phyloP scores from a whole-genome alignment of 331 rosid genomes.

The Rhamnella rubrinervis region DNA sequence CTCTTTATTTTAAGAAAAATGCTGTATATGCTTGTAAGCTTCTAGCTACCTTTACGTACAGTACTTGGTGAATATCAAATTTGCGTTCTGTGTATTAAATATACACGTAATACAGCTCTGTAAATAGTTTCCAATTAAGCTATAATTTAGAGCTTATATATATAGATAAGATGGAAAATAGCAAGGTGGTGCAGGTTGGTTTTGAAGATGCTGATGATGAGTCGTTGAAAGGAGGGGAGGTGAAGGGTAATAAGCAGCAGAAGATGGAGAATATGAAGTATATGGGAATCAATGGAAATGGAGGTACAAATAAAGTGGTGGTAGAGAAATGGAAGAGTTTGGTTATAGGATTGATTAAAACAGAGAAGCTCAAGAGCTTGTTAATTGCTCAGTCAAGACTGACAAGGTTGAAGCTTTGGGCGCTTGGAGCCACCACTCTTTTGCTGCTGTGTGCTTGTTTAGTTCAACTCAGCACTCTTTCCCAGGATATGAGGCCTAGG shows the following conservation, averaged over 20 bases:
- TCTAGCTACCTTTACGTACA: no score
- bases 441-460: conserved; percentile 9
- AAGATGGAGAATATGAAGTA: conserved; percentile 11
- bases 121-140: no score
- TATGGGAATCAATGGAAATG: background rate
- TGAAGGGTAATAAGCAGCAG: background rate
- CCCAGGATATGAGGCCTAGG: conserved; percentile 3
- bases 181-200: background rate
- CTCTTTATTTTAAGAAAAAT: no score
- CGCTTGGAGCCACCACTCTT: conserved; percentile 6
- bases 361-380: conserved; percentile 17
- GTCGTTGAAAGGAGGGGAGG: background rate
- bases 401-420: conserved; percentile 16
- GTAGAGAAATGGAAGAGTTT: background rate
- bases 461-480: conserved; percentile 12
- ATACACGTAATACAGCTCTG: no score
- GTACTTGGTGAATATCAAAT: no score
- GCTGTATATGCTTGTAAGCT: no score
- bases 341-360: background rate
- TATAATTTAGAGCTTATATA: no score
- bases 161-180: conserved; percentile 8
- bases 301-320: background rate
- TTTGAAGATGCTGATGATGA: background rate
- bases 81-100: no score
- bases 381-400: background rate